Conservation (phyloP, 371 early-diverging fungal genomes). For the Syncephalastrum contaminatum region DNA sequence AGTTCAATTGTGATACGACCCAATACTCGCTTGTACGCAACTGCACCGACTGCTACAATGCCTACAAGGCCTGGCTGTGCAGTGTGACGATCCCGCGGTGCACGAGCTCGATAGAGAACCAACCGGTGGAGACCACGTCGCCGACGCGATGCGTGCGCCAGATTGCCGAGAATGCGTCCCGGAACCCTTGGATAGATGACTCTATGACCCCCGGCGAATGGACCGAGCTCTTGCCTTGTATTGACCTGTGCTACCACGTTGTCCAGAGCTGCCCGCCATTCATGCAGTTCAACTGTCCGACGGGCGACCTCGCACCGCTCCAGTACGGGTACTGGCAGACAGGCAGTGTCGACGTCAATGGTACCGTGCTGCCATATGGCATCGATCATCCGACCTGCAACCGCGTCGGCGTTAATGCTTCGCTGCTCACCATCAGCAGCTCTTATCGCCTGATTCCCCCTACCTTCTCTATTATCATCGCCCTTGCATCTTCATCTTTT, state of each 20-base stretch:
- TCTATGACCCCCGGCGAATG: constrained; percentile 44
- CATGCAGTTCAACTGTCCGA: constrained; percentile 60
- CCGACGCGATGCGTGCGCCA: constrained; percentile 27
- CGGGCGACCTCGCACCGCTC: constrained; percentile 41
- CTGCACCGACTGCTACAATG: constrained; percentile 58
- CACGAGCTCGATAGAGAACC: constrained; percentile 17
- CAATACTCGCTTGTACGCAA: constrained; percentile 64
- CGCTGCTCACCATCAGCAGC: constrained; percentile 24
- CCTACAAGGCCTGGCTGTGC: constrained; percentile 69
- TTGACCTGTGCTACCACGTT: constrained; percentile 64
- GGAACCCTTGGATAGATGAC: constrained; percentile 45
- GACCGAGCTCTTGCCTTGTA: constrained; percentile 62
- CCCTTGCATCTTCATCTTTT: too few relatives aligned
- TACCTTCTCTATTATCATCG: too few relatives aligned
- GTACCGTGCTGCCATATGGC: constrained; percentile 21
- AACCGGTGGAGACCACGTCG: constrained; percentile 3
- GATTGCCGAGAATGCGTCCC: constrained; percentile 34
- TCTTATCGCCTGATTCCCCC: too few relatives aligned
- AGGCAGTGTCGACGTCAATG: constrained; percentile 18
- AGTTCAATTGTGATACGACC: constrained; percentile 59
- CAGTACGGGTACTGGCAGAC: constrained; percentile 52
- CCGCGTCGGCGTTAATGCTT: constrained; percentile 28
- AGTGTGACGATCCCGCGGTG: constrained; percentile 65
- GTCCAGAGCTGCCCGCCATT: constrained; percentile 68
- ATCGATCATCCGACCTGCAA: constrained; percentile 42